Evolutionary conservation across 768 basidiomycete genomes (phyloP), one percentile per base, ranked within the genome.

Genomic region (Termitomyces titanicus): DNA sequence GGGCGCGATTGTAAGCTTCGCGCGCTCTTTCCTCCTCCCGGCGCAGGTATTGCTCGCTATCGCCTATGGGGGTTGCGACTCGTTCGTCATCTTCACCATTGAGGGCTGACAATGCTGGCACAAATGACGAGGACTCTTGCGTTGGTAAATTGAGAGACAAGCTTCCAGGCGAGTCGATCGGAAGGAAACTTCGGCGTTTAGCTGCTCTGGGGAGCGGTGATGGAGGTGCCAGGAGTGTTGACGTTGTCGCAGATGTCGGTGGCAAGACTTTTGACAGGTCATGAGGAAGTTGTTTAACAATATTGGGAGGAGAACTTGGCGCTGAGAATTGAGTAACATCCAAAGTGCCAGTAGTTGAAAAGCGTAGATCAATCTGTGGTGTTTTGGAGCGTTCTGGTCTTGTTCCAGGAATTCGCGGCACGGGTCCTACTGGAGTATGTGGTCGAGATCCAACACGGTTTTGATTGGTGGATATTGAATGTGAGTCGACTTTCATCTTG

Each of bases 151-250:
- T 83, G 40, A 85, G 69, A 6, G 76, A 70, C 35, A 83, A 76
- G 27, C 58, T 56, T 22, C 72, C 75, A 39, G 86, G 84, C 15
- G 79, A 78, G 57, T 91, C 92, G 51, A 98, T 77, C 18, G 93
- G 89, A 40, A 98, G 73, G 78, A 96, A 98, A 66, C 92, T 95
- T 64, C 92, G 79, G 37, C 95, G 83, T 70, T 88, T 94, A 12
- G 79, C 75, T 27, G 84, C 64, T 51, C 84, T 78, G 20, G 79
- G 69, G 12, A 75, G 79, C 27, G 78, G 66, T 5, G 73, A 68
- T 34, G 78, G 61, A 34, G 79, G 76, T 39, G 70, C 64, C 27
- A 84, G 73, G 51, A 80, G 73, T 59, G 59, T 75, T 35, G 60
- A 61, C 58, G 70, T 56, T 25, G 71, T 46, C 50, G 64, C 22